Evolutionary conservation across 2,329 filamentous ascomycete genomes (phyloP).

Genomic region (Cytospora mali): DNA sequence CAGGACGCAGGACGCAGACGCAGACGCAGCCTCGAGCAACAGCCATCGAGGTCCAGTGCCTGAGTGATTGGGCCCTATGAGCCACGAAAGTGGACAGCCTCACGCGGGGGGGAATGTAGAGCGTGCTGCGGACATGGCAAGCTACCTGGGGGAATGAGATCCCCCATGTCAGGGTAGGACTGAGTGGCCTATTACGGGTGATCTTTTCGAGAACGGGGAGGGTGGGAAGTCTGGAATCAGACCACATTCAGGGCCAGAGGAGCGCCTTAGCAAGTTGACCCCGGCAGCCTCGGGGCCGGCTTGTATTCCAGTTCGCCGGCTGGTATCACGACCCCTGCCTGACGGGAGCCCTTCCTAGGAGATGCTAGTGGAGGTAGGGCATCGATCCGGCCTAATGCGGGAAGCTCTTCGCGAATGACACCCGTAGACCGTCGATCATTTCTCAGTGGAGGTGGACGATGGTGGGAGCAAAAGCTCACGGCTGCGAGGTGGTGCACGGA

Average conservation of each 20-base stretch:
- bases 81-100: constrained; percentile 13
- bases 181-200: constrained; percentile 11
- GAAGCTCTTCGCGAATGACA: constrained; percentile 22
- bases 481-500: constrained; percentile 14
- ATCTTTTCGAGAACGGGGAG: constrained; percentile 2
- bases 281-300: constrained; percentile 21
- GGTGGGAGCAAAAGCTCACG: constrained; percentile 8
- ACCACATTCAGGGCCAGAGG: constrained; percentile 19
- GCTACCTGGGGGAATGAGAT: constrained; percentile 6
- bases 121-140: background rate
- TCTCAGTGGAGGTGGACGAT: constrained; percentile 2
- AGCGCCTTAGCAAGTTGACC: constrained; percentile 10
- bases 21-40: constrained; percentile 1
- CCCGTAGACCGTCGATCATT: constrained; percentile 10
- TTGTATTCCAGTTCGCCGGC: constrained; percentile 29
- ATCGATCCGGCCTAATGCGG: constrained; percentile 23
- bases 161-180: constrained; percentile 20
- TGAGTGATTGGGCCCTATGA: background rate
- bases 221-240: constrained; percentile 1
- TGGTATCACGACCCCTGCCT: constrained; percentile 21
- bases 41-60: background rate
- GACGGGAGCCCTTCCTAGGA: constrained; percentile 18
- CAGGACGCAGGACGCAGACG: too few relatives aligned
- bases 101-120: constrained; percentile 6
- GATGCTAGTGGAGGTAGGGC: constrained; percentile 21